Evolutionary conservation across 2,329 filamentous ascomycete species (phyloP).

Genomic region (Fonsecaea pedrosoi): DNA sequence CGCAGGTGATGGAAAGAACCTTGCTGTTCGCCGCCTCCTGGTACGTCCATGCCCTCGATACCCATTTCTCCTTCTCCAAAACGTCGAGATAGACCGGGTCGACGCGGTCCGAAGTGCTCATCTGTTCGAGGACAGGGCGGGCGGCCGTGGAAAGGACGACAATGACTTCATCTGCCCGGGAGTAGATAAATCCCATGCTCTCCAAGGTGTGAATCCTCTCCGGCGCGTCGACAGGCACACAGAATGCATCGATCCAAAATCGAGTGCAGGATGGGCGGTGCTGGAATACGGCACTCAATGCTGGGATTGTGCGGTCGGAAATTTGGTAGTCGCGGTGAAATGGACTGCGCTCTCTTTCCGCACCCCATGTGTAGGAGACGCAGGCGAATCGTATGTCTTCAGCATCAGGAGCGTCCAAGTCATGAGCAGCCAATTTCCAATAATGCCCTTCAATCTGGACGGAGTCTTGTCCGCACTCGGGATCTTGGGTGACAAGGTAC

Average conservation of each 20-base stretch:
- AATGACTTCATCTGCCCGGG: constrained; percentile 21
- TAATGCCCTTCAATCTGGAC: constrained; percentile 12
- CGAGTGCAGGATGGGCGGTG: constrained; percentile 2
- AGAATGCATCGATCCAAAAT: constrained; percentile 29
- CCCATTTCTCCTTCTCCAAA: constrained; percentile 26
- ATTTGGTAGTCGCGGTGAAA: constrained; percentile 6
- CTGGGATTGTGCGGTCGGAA: constrained; percentile 21
- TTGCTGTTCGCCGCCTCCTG: constrained; percentile 28
- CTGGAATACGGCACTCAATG: constrained; percentile 15
- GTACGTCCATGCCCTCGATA: constrained; percentile 26
- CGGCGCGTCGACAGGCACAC: constrained; percentile 15
- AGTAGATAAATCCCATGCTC: constrained; percentile 30
- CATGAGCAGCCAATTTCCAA: constrained; percentile 10
- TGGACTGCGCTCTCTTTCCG: constrained; percentile 12
- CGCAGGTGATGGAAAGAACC: constrained; percentile 12
- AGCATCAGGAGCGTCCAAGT: constrained; percentile 4
- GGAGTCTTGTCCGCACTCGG: not conserved
- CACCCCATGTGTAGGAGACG: constrained; percentile 26
- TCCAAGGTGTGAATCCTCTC: constrained; percentile 22
- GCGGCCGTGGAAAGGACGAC: constrained; percentile 16
- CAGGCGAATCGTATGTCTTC: constrained; percentile 22
- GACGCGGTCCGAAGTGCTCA: constrained; percentile 13
- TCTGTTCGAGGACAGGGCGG: constrained; percentile 16
- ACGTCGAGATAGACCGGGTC: constrained; percentile 11
- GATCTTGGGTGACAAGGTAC: constrained; percentile 15